Conservation (phyloP, 371 early-diverging fungal species). For the Saksenaea vasiformis region DNA sequence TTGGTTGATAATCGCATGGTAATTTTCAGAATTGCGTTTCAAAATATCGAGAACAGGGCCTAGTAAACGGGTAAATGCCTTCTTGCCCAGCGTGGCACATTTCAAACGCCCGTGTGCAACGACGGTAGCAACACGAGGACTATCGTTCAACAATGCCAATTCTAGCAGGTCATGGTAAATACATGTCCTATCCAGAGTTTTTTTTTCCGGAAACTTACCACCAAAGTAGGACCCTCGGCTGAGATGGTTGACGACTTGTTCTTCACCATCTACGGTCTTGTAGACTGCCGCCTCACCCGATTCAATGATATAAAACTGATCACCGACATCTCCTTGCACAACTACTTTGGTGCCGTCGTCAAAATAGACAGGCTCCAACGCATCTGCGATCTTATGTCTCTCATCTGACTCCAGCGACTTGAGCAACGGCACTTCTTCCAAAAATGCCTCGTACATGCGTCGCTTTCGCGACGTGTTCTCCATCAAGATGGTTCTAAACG, state of each 20-base stretch:
- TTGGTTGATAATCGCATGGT: slow-evolving; percentile 49
- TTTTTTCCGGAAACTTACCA: slow-evolving; percentile 65
- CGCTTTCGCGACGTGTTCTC: slow-evolving; percentile 70
- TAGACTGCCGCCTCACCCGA: slow-evolving; percentile 70
- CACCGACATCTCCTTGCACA: slow-evolving; percentile 65
- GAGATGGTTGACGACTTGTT: slow-evolving; percentile 71
- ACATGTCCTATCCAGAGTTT: slow-evolving; percentile 25
- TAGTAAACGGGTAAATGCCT: slow-evolving; percentile 87
- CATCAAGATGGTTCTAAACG: slow-evolving; percentile 75
- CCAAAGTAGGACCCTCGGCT: slow-evolving; percentile 94
- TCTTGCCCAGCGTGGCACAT: slow-evolving; percentile 87
- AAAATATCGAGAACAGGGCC: slow-evolving; percentile 76
- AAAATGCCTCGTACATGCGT: slow-evolving; percentile 73
- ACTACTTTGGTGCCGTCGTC: slow-evolving; percentile 67
- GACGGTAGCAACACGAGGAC: slow-evolving; percentile 89
- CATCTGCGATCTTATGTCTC: slow-evolving; percentile 77
- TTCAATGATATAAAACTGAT: slow-evolving; percentile 77
- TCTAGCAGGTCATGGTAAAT: slow-evolving; percentile 48
- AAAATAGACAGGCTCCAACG: slow-evolving; percentile 66
- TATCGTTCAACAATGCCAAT: slow-evolving; percentile 85
- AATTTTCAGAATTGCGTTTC: slow-evolving; percentile 87
- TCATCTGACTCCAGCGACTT: slow-evolving; percentile 65
- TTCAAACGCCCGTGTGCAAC: slow-evolving; percentile 82
- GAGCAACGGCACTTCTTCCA: slow-evolving; percentile 69
- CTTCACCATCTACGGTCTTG: slow-evolving; percentile 56